Evolutionary conservation across 148 eudicot genomes (phyloP).

Genomic region (Simmondsia chinensis): DNA sequence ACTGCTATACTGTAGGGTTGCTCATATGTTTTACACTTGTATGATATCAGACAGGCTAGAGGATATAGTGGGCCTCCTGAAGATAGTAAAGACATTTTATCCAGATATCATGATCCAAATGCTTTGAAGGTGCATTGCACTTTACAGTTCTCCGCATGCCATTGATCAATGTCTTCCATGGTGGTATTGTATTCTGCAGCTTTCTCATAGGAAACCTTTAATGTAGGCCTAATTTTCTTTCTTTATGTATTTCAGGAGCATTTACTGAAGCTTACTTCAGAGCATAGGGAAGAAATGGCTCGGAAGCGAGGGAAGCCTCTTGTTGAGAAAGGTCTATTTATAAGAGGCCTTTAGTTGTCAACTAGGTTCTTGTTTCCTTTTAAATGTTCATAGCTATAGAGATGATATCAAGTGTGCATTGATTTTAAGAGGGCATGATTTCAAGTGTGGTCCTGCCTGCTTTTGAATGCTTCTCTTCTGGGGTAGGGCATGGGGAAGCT

Average conservation of each 20-base stretch:
- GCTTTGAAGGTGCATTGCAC: constrained; percentile 89
- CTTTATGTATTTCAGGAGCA: constrained; percentile 48
- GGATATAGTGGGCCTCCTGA: constrained; percentile 47
- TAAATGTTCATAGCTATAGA: not conserved
- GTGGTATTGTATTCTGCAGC: not conserved
- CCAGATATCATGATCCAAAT: constrained; percentile 75
- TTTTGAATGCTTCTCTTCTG: too few species aligned
- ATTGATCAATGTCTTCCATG: too few species aligned
- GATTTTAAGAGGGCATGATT: too few species aligned
- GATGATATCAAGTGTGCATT: too few species aligned
- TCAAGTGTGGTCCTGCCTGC: too few species aligned
- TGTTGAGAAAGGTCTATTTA: constrained; percentile 47
- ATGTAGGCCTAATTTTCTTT: not conserved
- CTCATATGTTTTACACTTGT: constrained; percentile 13
- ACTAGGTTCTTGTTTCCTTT: not conserved
- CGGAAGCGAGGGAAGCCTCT: constrained; percentile 64
- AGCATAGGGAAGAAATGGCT: constrained; percentile 79
- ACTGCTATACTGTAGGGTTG: constrained; percentile 6
- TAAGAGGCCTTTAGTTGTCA: not conserved
- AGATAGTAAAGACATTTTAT: constrained; percentile 51
- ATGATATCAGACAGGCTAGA: constrained; percentile 47
- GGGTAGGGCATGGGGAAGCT: too few species aligned
- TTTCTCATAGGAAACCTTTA: not conserved
- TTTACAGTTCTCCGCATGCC: too few species aligned
- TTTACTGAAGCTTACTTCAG: constrained; percentile 67